Evolutionary conservation across 108 stramenopile species (phyloP), one percentile per base, ranked within the genome.

Genomic region (Epithemia pelagica): DNA sequence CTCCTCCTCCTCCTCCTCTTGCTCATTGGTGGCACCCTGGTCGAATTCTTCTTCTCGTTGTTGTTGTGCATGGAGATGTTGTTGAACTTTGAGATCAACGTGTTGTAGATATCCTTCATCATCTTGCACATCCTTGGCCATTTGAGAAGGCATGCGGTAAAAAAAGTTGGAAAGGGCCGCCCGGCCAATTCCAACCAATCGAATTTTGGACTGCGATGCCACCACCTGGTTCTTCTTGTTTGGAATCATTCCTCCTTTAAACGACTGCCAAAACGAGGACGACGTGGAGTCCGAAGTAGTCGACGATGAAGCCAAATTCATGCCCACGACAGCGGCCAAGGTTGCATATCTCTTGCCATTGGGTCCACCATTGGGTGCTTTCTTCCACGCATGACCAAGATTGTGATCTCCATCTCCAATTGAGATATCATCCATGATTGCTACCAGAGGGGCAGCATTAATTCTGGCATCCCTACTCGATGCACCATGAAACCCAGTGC

Each of bases 241-340:
- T 65, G 15, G 19, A 20, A 15, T 15, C 52, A 52, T 52, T 52
- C 19, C 52, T 52, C 19, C 52, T 52, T 26, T 23, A 2, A 56
- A 26, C 26, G 55, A 26, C 10, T 23, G 24, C 55, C 7, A 20
- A 19, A 51, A 18, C 29, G 23, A 28, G 15, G 21, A 27, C 24
- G 26, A 54, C 64, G 37, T 53, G 24, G 1, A 5, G 30, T 19
- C 51, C 27, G 18, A n/a, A n/a, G 33, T 18, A 2, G 20, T 24
- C 10, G 53, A 31, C 1, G 59, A 60, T 23, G 72, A 59, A 8
- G 77, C 66, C 15, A n/a, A n/a, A n/a, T n/a, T n/a, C n/a, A n/a
- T n/a, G n/a, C 76, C 77, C 60, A 82, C 81, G 30, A 89, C 69
- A 23, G 87, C 80, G 5, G 87, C 82, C 25, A 89, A 74, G 0